These are phyloP conservation scores for Ceratocystis eucalypticola DNA, from an alignment of 2,329 filamentous ascomycete genomes.

Conservation along the genomic window DNA sequence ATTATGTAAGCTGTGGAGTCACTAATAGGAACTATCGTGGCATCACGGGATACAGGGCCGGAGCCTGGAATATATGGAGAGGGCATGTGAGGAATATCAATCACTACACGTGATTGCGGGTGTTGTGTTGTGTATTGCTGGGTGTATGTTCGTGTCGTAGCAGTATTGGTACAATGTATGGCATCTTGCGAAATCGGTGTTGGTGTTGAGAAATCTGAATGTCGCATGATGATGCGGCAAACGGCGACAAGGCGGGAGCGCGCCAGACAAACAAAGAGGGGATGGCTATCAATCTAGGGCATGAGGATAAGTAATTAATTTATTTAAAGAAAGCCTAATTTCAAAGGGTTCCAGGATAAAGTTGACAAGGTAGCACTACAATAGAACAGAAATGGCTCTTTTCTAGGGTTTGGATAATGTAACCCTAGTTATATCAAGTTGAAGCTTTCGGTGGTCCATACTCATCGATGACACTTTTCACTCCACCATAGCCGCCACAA, in stretches of 20 bases:
- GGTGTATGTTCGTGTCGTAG: background rate
- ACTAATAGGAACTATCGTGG: constrained; percentile 35
- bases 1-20: constrained; percentile 45
- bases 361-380: too few relatives aligned
- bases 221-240: background rate
- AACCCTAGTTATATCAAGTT: background rate
- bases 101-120: constrained; percentile 20
- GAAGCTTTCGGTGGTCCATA: background rate
- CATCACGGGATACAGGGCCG: constrained; percentile 35
- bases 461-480: constrained; percentile 15
- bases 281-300: background rate
- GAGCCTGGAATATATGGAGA: constrained; percentile 32
- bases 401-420: background rate
- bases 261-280: background rate
- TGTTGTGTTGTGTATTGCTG: background rate
- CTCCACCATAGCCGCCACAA: constrained; percentile 11
- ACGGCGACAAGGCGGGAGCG: background rate
- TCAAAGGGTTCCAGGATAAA: too few relatives aligned
- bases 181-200: background rate
- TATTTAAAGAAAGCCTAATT: too few relatives aligned
- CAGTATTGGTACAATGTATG: background rate
- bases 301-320: background rate
- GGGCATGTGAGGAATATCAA: constrained; percentile 23
- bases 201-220: background rate
- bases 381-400: too few relatives aligned